These are phyloP conservation scores for Hyphopichia pseudoburtonii DNA, from an alignment of 1,139 yeast genomes.

Conservation along the genomic window DNA sequence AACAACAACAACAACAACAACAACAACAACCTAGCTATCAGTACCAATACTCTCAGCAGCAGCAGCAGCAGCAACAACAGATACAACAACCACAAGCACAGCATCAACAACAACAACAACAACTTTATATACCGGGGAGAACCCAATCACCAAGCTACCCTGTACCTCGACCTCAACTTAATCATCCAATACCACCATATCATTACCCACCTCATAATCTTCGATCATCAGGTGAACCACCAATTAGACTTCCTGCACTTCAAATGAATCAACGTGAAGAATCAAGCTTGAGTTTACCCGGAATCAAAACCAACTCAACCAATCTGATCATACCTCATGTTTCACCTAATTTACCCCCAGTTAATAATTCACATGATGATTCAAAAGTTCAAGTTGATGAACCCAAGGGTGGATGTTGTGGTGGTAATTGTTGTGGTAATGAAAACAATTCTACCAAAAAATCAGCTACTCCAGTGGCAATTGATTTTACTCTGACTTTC, in stretches of 20 bases:
- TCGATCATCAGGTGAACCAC: neutral
- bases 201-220: neutral
- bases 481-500: slow-evolving; percentile 12
- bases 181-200: neutral
- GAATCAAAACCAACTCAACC: too few relatives aligned
- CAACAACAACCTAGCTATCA: slow-evolving; percentile 1
- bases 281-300: neutral
- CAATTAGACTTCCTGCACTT: neutral
- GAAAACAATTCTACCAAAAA: neutral
- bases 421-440: slow-evolving; percentile 3
- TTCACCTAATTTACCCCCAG: neutral
- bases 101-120: neutral
- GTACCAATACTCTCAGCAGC: slow-evolving; percentile 1
- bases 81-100: neutral
- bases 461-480: slow-evolving; percentile 10
- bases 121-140: neutral
- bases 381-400: neutral
- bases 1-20: neutral
- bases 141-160: neutral
- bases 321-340: neutral
- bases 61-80: neutral
- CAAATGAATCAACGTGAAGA: neutral
- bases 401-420: neutral
- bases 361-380: neutral
- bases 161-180: neutral